Conservation (phyloP, 768 basidiomycete species). For the Lentinula sp. region DNA sequence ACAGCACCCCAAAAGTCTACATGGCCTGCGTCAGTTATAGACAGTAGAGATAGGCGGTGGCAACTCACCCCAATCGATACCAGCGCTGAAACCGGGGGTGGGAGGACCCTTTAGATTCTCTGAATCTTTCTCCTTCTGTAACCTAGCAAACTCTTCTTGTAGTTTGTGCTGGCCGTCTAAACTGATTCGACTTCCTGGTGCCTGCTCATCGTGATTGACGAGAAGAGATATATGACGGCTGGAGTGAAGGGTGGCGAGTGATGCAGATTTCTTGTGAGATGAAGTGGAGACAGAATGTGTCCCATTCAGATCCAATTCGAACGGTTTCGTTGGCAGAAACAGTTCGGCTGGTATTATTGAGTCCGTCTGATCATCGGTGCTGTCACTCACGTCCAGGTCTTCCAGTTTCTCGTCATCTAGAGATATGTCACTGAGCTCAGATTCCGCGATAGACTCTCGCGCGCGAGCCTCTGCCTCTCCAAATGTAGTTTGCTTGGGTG, state of each 20-base stretch:
- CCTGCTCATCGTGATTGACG: slow-evolving; percentile 40
- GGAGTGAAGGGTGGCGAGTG: slow-evolving; percentile 52
- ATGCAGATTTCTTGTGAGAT: slow-evolving; percentile 58
- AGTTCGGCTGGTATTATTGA: neutral
- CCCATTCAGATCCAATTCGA: neutral
- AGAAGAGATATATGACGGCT: slow-evolving; percentile 48
- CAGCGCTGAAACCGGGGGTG: slow-evolving; percentile 23
- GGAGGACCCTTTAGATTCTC: slow-evolving; percentile 18
- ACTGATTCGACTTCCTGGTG: slow-evolving; percentile 37
- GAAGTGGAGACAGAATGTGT: neutral
- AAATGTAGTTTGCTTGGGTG: slow-evolving; percentile 33
- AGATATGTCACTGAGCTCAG: slow-evolving; percentile 63
- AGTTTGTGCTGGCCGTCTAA: slow-evolving; percentile 64
- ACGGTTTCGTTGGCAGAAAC: neutral
- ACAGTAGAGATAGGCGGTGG: neutral
- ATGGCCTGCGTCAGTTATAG: neutral
- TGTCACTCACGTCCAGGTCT: neutral
- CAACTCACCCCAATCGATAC: slow-evolving; percentile 70
- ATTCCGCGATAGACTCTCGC: slow-evolving; percentile 42
- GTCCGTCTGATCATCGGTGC: neutral
- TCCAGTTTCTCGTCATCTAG: slow-evolving; percentile 36
- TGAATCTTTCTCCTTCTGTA: slow-evolving; percentile 49
- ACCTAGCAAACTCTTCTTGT: slow-evolving; percentile 70
- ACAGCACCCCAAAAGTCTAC: slow-evolving; percentile 94
- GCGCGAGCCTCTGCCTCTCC: slow-evolving; percentile 15